phyloP scores from a whole-genome alignment of 495 filamentous ascomycete species.

The Podospora pseudocomata region DNA sequence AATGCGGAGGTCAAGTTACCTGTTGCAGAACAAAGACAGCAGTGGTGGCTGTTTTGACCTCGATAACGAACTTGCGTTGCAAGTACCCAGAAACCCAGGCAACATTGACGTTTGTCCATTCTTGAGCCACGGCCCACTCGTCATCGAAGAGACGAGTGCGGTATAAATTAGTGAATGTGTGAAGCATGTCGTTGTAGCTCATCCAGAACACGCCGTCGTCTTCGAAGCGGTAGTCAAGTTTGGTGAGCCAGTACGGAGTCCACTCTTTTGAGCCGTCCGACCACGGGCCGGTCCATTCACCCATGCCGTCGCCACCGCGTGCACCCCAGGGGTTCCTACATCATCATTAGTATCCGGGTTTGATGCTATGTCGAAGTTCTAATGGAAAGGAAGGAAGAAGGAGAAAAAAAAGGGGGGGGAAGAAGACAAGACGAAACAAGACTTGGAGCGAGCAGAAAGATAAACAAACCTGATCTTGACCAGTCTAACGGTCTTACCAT shows the following conservation, averaged over 20 bases:
- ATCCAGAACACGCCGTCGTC: constrained; percentile 77
- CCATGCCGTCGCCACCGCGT: constrained; percentile 15
- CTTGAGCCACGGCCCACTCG: constrained; percentile 75
- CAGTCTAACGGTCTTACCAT: constrained; percentile 42
- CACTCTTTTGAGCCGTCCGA: constrained; percentile 91
- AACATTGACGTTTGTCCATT: constrained; percentile 80
- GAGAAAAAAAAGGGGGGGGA: no score
- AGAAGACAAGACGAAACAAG: no score
- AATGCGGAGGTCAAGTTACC: neutral
- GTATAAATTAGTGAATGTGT: constrained; percentile 77
- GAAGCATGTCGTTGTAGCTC: constrained; percentile 73
- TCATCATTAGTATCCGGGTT: neutral
- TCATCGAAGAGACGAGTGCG: constrained; percentile 82
- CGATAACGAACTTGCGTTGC: constrained; percentile 73
- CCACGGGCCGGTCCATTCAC: constrained; percentile 81
- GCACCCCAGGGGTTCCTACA: constrained; percentile 77
- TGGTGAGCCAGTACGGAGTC: constrained; percentile 82
- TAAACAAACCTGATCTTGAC: constrained; percentile 55
- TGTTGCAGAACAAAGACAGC: constrained; percentile 74
- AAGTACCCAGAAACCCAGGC: constrained; percentile 86
- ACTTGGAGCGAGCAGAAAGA: neutral
- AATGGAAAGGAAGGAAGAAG: no score
- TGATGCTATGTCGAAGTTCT: neutral
- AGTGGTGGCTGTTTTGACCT: constrained; percentile 59
- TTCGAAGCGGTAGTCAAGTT: constrained; percentile 77